Evolutionary conservation across 768 basidiomycete species (phyloP), one percentile per base, ranked within the genome.

Genomic region (Dacryopinax spathularia): DNA sequence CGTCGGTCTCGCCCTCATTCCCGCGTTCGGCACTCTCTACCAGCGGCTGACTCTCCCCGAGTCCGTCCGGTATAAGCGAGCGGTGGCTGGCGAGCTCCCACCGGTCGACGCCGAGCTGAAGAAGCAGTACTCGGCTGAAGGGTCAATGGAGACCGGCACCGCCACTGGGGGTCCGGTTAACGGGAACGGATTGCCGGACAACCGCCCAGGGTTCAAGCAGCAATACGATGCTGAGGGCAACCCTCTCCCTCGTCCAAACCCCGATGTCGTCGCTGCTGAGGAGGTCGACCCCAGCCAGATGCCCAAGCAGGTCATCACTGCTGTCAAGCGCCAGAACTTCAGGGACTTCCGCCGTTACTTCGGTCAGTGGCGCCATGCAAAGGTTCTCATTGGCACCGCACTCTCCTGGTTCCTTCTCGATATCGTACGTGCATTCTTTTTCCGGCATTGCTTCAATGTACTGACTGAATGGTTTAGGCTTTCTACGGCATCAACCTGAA

Each of bases 401-500:
- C 33, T 71, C 41, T 85, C 82, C 66, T 90, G 89, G 89, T 88
- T 90, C 76, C 70, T 89, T 25, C 78, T 89, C 34, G 88, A 89
- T 67, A 79, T 89, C 33, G 84, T 62, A 27, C 34, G 10, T 5
- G n/a, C 31, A 20, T 27, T 37, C 16, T 39, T 39, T 48, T 12
- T 61, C 15, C 63, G 34, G 33, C 31, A 43, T 25, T 33, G 35
- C 25, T 33, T 60, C 34, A 0, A 59, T 63, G 27, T 20, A 29
- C 9, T 33, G 36, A n/a, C 16, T 34, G 22, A 27, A n/a, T 16
- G 15, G 9, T 36, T 29, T 61, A 85, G 84, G 0, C 88, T 18
- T 9, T 88, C 73, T 88, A 88, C 72, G 88, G 88, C 2, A 85
- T 89, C 75, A 83, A 82, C 70, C 72, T 83, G 36, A 72, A 69